Percentiles rank a stretch among this genome's conserved stretches.
These are phyloP conservation scores for Gnetum montanum DNA, from an alignment of 75 land plant genomes.

Conservation along the genomic window DNA sequence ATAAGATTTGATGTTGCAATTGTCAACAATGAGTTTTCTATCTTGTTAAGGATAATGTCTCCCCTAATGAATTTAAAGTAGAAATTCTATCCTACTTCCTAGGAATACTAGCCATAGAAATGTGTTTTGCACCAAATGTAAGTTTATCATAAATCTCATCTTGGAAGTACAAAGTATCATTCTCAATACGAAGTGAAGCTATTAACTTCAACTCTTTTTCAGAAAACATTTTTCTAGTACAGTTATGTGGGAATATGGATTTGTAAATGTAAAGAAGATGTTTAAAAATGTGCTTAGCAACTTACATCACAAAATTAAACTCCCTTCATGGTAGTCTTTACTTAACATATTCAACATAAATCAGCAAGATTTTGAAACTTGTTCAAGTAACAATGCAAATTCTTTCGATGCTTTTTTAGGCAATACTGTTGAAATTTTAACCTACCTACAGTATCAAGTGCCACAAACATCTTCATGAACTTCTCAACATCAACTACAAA, in stretches of 20 bases:
- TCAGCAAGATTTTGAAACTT: too few species aligned
- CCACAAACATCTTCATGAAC: too few species aligned
- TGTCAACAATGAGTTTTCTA: constrained; percentile 93
- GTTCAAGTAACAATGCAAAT: too few species aligned
- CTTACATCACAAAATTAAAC: too few species aligned
- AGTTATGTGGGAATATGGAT: constrained; percentile 97
- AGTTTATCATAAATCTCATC: constrained; percentile 97
- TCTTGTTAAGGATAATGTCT: constrained; percentile 95
- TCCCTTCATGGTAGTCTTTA: too few species aligned
- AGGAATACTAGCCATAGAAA: constrained; percentile 86
- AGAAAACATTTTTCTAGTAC: constrained; percentile 96
- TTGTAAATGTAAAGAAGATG: too few species aligned
- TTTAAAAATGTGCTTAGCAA: too few species aligned
- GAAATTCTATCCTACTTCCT: constrained; percentile 95
- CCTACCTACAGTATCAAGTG: too few species aligned
- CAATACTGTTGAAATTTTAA: too few species aligned
- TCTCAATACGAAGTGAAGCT: constrained; percentile 84
- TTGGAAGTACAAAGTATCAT: constrained; percentile 70
- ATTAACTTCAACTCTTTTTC: constrained; percentile 74
- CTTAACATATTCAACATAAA: too few species aligned
- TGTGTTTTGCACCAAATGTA: constrained; percentile 75
- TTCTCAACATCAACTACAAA: too few species aligned
- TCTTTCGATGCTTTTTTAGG: too few species aligned
- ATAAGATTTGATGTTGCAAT: constrained; percentile 92
- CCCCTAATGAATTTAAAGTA: constrained; percentile 91